Conservation (phyloP, 768 basidiomycete species). For the Russula lepida region DNA sequence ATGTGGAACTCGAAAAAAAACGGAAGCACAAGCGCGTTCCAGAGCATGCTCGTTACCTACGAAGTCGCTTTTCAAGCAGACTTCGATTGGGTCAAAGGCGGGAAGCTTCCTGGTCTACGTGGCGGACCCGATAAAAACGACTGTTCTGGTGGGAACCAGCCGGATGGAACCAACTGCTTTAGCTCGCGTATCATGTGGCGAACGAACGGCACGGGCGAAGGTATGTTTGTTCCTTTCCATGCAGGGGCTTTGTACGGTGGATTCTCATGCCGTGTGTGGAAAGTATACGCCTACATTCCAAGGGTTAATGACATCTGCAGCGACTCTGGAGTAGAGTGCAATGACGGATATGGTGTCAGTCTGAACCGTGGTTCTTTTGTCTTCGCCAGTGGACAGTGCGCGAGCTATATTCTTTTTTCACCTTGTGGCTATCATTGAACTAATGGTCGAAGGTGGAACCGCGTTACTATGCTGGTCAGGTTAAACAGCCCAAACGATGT, state of each 20-base stretch:
- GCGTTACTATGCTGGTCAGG: constrained; percentile 63
- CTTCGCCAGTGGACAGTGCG: constrained; percentile 57
- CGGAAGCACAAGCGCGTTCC: constrained; percentile 47
- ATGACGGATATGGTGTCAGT: constrained; percentile 70
- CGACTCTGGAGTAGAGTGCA: constrained; percentile 50
- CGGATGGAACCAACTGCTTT: constrained; percentile 63
- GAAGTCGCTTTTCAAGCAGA: constrained; percentile 60
- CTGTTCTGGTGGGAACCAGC: constrained; percentile 60
- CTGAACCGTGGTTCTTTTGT: constrained; percentile 57
- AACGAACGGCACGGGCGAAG: constrained; percentile 53
- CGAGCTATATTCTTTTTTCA: constrained; percentile 16
- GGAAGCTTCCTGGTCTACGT: constrained; percentile 69
- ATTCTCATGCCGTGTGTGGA: background rate
- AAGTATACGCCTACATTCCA: constrained; percentile 79
- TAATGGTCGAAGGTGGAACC: constrained; percentile 48
- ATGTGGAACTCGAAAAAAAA: constrained; percentile 63
- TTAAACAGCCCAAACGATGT: constrained; percentile 58
- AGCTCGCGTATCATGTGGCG: constrained; percentile 75
- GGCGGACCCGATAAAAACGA: constrained; percentile 55
- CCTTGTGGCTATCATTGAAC: background rate
- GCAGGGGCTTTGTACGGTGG: background rate
- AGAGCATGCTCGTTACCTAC: constrained; percentile 64
- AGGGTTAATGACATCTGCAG: constrained; percentile 52
- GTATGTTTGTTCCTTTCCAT: constrained; percentile 32
- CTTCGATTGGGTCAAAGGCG: constrained; percentile 70